Evolutionary conservation across 2,329 filamentous ascomycete species (phyloP).

Genomic region (Chaetothyriales sp.): DNA sequence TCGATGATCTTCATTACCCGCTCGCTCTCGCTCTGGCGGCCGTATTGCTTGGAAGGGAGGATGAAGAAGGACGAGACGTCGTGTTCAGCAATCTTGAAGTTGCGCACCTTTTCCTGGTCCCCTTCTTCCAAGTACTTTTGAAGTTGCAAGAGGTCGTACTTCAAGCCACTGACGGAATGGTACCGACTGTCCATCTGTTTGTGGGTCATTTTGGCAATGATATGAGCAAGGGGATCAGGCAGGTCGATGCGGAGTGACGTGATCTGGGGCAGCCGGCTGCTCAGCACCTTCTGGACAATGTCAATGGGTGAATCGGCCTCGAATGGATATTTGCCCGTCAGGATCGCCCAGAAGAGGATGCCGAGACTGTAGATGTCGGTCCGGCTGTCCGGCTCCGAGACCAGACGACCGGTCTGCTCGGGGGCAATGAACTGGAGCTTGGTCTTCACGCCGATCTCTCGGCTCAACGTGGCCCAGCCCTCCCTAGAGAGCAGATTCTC

Average conservation of each 20-base stretch:
- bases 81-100: conserved; percentile 63
- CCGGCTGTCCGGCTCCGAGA: conserved; percentile 75
- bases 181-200: conserved; percentile 80
- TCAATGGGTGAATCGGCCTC: conserved; percentile 68
- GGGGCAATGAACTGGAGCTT: conserved; percentile 87
- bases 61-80: conserved; percentile 90
- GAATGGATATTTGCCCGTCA: conserved; percentile 67
- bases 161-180: conserved; percentile 73
- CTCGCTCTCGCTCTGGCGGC: conserved; percentile 56
- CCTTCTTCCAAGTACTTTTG: conserved; percentile 61
- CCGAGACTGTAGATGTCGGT: conserved; percentile 91
- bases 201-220: conserved; percentile 84
- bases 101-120: conserved; percentile 52
- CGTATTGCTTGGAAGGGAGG: conserved; percentile 66
- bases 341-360: conserved; percentile 72
- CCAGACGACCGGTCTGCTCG: conserved; percentile 85
- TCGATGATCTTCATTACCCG: conserved; percentile 62
- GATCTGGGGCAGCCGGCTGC: conserved; percentile 60
- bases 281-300: conserved; percentile 78
- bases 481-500: conserved; percentile 74
- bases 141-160: conserved; percentile 61
- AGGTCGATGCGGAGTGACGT: conserved; percentile 66
- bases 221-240: conserved; percentile 63
- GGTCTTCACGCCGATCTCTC: conserved; percentile 71
- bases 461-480: conserved; percentile 71